Percentiles rank a stretch among this genome's conserved stretches.
Evolutionary conservation across 306 rosid species (phyloP).

Genomic region (Myrica gale): DNA sequence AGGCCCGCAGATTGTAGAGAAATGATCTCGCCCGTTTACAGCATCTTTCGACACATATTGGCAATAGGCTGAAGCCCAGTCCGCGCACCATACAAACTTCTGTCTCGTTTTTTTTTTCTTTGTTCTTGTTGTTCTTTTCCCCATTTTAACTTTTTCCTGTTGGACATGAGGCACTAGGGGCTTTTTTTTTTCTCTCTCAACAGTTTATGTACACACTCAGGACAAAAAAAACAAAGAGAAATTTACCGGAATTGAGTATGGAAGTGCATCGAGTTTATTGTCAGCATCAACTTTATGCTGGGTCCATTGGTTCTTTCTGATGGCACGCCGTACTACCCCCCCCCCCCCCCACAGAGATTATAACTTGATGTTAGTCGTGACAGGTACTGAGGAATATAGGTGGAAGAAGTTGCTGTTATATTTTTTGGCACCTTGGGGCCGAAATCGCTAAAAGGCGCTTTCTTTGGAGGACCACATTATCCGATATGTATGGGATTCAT

Average conservation of each 20-base stretch:
- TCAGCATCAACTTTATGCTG: neutral
- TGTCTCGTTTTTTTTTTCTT: constrained; percentile 4
- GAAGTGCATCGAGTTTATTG: constrained; percentile 25
- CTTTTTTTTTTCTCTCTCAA: constrained; percentile 18
- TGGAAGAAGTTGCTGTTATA: neutral
- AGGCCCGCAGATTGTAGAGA: constrained; percentile 70
- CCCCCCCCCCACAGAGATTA: no score
- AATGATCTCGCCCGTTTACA: constrained; percentile 26
- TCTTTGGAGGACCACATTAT: neutral
- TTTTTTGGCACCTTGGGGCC: neutral
- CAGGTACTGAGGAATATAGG: neutral
- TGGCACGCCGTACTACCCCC: no score
- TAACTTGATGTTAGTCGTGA: neutral
- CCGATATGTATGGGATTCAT: neutral
- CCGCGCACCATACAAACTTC: constrained; percentile 20
- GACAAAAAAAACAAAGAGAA: constrained; percentile 26
- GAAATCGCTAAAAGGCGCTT: neutral
- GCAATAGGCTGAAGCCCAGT: constrained; percentile 20
- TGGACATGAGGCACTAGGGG: constrained; percentile 26
- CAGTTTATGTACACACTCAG: constrained; percentile 47
- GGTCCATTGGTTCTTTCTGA: neutral
- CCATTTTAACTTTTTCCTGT: constrained; percentile 8
- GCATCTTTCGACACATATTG: constrained; percentile 18
- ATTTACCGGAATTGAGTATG: constrained; percentile 26
- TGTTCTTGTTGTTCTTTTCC: constrained; percentile 6